Conservation (phyloP, 2,329 filamentous ascomycete species). For the Colletotrichum sp. region DNA sequence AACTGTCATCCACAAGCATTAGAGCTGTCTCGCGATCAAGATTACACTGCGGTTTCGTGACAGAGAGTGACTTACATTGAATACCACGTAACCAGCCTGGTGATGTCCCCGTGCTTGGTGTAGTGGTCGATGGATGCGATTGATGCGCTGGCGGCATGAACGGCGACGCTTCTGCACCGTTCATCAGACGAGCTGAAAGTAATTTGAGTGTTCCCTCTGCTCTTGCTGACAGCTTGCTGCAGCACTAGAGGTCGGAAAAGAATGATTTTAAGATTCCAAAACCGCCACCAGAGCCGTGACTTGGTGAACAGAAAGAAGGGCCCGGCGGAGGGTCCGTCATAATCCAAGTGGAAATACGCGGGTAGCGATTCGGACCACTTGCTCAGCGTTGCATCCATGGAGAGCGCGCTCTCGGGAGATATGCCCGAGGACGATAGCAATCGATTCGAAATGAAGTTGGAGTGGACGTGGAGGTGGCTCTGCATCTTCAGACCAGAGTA, state of each 20-base stretch:
- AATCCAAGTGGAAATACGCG: constrained; percentile 26
- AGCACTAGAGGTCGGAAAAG: constrained; percentile 33
- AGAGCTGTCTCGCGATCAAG: neutral
- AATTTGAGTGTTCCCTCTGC: neutral
- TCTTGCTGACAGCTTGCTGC: constrained; percentile 27
- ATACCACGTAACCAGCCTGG: constrained; percentile 35
- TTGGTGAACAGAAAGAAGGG: constrained; percentile 29
- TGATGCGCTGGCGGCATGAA: constrained; percentile 30
- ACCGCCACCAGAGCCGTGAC: constrained; percentile 34
- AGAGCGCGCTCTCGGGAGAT: constrained; percentile 28
- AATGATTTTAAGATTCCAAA: constrained; percentile 37
- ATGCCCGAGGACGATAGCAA: constrained; percentile 30
- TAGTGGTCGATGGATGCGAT: constrained; percentile 30
- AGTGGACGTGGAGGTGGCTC: constrained; percentile 33
- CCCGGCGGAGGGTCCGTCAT: constrained; percentile 21
- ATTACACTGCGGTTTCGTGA: neutral
- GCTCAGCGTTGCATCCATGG: constrained; percentile 28
- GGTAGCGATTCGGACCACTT: constrained; percentile 31
- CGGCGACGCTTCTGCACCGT: constrained; percentile 26
- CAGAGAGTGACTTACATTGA: constrained; percentile 27
- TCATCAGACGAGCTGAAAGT: constrained; percentile 23
- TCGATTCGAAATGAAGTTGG: constrained; percentile 35
- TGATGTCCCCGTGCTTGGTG: constrained; percentile 22
- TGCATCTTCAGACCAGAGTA: constrained; percentile 34
- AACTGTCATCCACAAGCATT: constrained; percentile 13